phyloP scores from a whole-genome alignment of 2,329 filamentous ascomycete species.

The Aspergillus japonicus region DNA sequence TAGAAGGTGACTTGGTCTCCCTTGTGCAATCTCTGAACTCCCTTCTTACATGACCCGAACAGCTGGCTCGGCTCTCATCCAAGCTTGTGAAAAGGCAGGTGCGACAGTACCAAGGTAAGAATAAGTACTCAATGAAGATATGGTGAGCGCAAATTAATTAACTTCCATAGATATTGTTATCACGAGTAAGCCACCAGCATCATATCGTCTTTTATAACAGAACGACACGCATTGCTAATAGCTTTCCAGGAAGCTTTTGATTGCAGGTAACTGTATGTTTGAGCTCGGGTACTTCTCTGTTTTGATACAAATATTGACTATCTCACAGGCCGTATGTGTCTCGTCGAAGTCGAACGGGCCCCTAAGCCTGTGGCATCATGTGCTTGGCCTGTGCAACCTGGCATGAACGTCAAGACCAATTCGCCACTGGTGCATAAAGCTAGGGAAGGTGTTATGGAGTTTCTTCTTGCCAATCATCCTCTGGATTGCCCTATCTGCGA shows the following conservation, averaged over 20 bases:
- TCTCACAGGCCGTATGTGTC: conserved; percentile 75
- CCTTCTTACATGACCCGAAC: conserved; percentile 31
- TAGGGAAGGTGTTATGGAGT: conserved; percentile 98
- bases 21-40: conserved; percentile 8
- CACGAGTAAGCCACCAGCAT: conserved; percentile 70
- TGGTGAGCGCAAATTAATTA: conserved; percentile 32
- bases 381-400: conserved; percentile 96
- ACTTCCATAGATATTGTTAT: conserved; percentile 79
- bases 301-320: neutral
- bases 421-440: conserved; percentile 96
- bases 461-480: conserved; percentile 92
- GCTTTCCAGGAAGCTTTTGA: conserved; percentile 79
- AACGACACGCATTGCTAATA: conserved; percentile 23
- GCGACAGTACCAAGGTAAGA: conserved; percentile 79
- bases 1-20: conserved; percentile 69
- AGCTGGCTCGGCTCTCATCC: conserved; percentile 96
- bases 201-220: neutral
- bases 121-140: neutral
- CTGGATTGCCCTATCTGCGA: conserved; percentile 97
- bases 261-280: conserved; percentile 84
- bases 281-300: neutral
- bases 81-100: conserved; percentile 98
- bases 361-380: conserved; percentile 98
- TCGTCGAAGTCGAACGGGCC: conserved; percentile 94
- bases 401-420: conserved; percentile 99